phyloP scores from a whole-genome alignment of 2,329 filamentous ascomycete genomes.

The Phyllosticta citribraziliensis region DNA sequence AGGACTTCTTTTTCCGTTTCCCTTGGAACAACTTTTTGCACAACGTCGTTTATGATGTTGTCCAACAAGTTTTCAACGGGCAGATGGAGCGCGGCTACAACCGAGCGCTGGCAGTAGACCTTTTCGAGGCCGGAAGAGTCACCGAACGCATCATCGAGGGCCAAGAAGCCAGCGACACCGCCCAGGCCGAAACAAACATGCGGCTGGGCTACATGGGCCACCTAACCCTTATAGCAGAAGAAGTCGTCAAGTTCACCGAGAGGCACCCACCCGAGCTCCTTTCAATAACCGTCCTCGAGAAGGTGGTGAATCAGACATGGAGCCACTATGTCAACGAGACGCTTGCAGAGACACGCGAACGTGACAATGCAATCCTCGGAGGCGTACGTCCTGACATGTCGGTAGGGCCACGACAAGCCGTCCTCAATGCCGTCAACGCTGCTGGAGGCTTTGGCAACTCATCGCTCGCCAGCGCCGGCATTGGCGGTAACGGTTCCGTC shows the following conservation, averaged over 20 bases:
- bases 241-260: slow-evolving; percentile 97
- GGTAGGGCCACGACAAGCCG: slow-evolving; percentile 65
- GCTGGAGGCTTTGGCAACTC: slow-evolving; percentile 48
- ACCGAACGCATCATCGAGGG: slow-evolving; percentile 88
- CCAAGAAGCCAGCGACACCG: slow-evolving; percentile 76
- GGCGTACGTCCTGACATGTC: slow-evolving; percentile 88
- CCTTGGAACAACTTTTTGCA: slow-evolving; percentile 99
- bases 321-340: slow-evolving; percentile 90
- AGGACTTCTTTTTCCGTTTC: slow-evolving; percentile 97
- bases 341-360: slow-evolving; percentile 83
- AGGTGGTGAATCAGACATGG: slow-evolving; percentile 84
- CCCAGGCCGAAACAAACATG: slow-evolving; percentile 74
- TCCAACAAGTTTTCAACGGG: slow-evolving; percentile 98
- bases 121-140: slow-evolving; percentile 84
- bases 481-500: slow-evolving; percentile 53
- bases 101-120: slow-evolving; percentile 74
- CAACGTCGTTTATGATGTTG: slow-evolving; percentile 97
- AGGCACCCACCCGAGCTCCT: slow-evolving; percentile 81
- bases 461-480: slow-evolving; percentile 68
- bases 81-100: slow-evolving; percentile 96
- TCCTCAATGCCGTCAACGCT: slow-evolving; percentile 49
- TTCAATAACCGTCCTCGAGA: slow-evolving; percentile 73
- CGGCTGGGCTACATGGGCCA: slow-evolving; percentile 98
- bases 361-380: slow-evolving; percentile 96
- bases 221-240: slow-evolving; percentile 90